Evolutionary conservation across 768 basidiomycete genomes (phyloP), one percentile per base, ranked within the genome.

Genomic region (Mycena indigotica): DNA sequence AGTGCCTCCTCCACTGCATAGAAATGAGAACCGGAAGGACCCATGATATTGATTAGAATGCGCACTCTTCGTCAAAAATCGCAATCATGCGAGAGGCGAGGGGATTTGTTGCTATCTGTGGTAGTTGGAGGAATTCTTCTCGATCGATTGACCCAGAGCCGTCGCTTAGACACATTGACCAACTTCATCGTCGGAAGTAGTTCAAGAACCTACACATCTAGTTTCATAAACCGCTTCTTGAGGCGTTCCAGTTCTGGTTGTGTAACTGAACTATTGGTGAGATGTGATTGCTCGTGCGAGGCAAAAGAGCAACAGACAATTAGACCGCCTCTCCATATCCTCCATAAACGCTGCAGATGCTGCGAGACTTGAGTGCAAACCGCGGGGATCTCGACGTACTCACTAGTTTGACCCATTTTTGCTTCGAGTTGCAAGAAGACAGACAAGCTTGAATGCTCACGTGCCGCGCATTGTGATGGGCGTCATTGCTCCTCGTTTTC

Each of bases 141-240:
- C 93, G 90, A 80, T 98, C 96, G 73, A 99, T 96, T 21, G 95
- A 95, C 60, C 97, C 97, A 28, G 93, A 95, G 50, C 95, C 95
- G 75, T 99, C 95, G 67, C 95, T 94, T 56, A 25, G 25, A 49
- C 4, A 13, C n/a, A 50, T 45, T 28, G 46, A 25, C 25, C 32
- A 57, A 38, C n/a, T 38, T 8, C 17, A n/a, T 46, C 26, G 30
- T 2, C 15, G 21, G 53, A n/a, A 44, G 44, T 23, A 53, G 50
- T 13, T 28, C 41, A 45, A 25, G 17, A 40, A 69, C 76, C 57
- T 64, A 88, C 92, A 89, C 91, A 73, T 99, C 97, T 65, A 99
- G 88, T 77, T 99, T 99, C 94, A 98, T 98, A 74, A 99, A 98
- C 53, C 97, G 88, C 73, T 98, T 98, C 84, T 97, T 97, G 66